phyloP scores from a whole-genome alignment of 148 eudicot genomes.

The Chenopodium berlandieri region DNA sequence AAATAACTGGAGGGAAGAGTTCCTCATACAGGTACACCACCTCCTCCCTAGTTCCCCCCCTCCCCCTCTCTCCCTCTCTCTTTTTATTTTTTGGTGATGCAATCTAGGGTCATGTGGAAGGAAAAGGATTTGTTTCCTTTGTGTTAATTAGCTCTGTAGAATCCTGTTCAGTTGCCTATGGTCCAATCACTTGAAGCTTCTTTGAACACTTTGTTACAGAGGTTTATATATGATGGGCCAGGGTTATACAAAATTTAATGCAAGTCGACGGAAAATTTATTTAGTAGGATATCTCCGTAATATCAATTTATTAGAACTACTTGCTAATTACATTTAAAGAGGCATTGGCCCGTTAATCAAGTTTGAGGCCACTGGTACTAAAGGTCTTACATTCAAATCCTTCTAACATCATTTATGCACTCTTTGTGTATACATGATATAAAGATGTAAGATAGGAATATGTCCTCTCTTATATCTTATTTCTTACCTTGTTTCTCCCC shows the following conservation, averaged over 20 bases:
- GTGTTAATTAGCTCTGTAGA: background rate
- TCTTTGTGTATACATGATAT: background rate
- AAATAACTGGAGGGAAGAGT: slow-evolving; percentile 93
- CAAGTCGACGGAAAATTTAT: background rate
- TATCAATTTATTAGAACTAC: background rate
- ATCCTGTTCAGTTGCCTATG: background rate
- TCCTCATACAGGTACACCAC: slow-evolving; percentile 72
- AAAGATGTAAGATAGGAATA: background rate
- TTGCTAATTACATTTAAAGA: background rate
- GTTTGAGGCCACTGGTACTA: background rate
- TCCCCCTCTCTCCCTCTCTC: background rate
- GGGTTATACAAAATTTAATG: background rate
- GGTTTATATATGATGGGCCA: background rate
- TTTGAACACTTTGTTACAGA: slow-evolving; percentile 1
- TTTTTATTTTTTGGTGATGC: background rate
- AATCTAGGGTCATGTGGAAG: background rate
- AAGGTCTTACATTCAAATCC: background rate
- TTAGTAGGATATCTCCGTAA: background rate
- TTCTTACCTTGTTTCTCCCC: background rate
- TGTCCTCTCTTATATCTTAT: background rate
- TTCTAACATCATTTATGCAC: background rate
- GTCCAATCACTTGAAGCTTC: background rate
- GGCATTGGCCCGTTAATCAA: background rate
- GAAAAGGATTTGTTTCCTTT: background rate
- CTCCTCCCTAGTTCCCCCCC: background rate